Conservation (phyloP, 345 rosid species). For the Boechera stricta region DNA sequence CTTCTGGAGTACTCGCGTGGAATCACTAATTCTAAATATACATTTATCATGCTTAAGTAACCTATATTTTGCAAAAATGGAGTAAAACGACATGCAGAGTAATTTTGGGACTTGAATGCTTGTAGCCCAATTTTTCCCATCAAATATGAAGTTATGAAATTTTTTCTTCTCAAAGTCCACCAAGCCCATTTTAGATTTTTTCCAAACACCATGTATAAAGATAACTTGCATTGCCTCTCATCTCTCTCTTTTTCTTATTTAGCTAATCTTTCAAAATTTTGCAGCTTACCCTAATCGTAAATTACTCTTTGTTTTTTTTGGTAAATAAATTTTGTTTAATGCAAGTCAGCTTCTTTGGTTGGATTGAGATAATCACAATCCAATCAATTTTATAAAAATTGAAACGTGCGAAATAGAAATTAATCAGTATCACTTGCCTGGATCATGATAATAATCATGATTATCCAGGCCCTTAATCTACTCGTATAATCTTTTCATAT, state of each 20-base stretch:
- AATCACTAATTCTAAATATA: too few relatives aligned
- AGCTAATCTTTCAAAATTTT: neutral
- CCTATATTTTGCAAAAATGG: neutral
- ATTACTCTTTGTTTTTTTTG: too few relatives aligned
- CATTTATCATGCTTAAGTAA: neutral
- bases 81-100: neutral
- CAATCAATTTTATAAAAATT: conserved; percentile 31
- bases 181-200: neutral
- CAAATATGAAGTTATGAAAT: too few relatives aligned
- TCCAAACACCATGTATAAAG: neutral
- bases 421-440: conserved; percentile 49
- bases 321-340: neutral
- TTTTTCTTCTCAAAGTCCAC: neutral
- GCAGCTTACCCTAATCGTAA: neutral
- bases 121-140: neutral
- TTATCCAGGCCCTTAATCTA: conserved; percentile 48
- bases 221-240: neutral
- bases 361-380: conserved; percentile 24
- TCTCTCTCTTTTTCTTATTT: neutral
- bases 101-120: neutral
- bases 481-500: conserved; percentile 15
- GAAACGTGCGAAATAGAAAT: conserved; percentile 40
- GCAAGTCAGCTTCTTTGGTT: conserved; percentile 48
- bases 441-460: conserved; percentile 39
- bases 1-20: too few relatives aligned